Evolutionary conservation across 2,329 filamentous ascomycete species (phyloP), one percentile per base, ranked within the genome.

Genomic region (Colletotrichum limetticola): DNA sequence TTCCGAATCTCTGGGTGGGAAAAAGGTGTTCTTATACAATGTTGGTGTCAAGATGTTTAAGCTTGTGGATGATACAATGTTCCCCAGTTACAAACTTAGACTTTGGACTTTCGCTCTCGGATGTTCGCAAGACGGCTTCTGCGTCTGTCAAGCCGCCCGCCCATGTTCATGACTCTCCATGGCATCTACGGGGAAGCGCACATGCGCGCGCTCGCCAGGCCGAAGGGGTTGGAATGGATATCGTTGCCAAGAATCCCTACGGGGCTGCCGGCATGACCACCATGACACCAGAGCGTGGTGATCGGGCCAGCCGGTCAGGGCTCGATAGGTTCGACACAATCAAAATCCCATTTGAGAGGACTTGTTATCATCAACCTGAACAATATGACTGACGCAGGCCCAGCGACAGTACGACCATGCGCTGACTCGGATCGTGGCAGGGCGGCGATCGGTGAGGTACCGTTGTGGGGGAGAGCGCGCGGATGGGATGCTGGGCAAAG

Each of bases 1-100:
- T 49, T 26, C 56, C 60, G 35, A 42, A 14, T 32, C 26, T 66
- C 7, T 58, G 55, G 71, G 61, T 42, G 71, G 61, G 66, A 66
- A 30, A 5, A 24, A 61, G 24, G 32, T 61, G 28, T 60, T 53
- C 63, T 73, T 73, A 73, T 73, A 73, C 42, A 49, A 61, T 26
- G n/a, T 24, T 32, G 22, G 35, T 49, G 8, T 28, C 9, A 16
- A 55, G 24, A 26, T 46, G 55, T 59, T 57, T 58, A 37, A 58
- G 52, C 56, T 8, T 55, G 57, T 42, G 58, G 63, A 35, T 55
- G 62, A 60, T 49, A 32, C 32, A 37, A 61, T 14, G 30, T 28
- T 66, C 57, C 59, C 62, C 62, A 63, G 52, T 26, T 52, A 53
- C 46, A 8, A n/a, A 56, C 53, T 65, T 49, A 22, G 19, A 49